Conservation (phyloP, 176 grass and related monocot genomes). For the Oryza coarctata region DNA sequence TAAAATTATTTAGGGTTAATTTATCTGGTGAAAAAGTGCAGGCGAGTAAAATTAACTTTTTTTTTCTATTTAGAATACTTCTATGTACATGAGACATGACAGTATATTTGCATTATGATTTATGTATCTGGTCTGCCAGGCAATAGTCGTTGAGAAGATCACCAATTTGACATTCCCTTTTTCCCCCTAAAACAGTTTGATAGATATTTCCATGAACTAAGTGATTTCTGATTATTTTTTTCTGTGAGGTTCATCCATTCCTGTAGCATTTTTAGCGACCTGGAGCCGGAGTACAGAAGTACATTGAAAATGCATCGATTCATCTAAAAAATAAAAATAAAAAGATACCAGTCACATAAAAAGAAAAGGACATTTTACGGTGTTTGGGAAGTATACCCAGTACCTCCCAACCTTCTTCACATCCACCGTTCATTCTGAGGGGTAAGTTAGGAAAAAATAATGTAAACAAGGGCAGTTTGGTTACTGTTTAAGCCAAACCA, state of each 20-base stretch:
- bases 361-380: too few species aligned
- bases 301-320: neutral
- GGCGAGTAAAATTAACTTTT: too few species aligned
- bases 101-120: too few species aligned
- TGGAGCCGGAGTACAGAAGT: neutral
- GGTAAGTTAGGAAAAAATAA: too few species aligned
- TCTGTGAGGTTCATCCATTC: neutral
- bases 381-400: too few species aligned
- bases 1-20: too few species aligned
- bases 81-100: neutral
- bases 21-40: too few species aligned
- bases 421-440: too few species aligned
- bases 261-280: neutral
- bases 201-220: neutral
- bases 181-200: neutral
- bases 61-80: neutral
- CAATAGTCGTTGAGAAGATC: neutral
- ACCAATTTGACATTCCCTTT: neutral
- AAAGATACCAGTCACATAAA: too few species aligned
- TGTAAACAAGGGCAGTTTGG: too few species aligned
- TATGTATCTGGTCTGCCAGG: neutral
- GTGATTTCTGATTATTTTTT: neutral
- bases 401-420: too few species aligned
- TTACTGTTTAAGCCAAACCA: too few species aligned
- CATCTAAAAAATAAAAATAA: neutral